Conservation (phyloP, 352 stramenopile genomes). For the Globisporangium spiculum region DNA sequence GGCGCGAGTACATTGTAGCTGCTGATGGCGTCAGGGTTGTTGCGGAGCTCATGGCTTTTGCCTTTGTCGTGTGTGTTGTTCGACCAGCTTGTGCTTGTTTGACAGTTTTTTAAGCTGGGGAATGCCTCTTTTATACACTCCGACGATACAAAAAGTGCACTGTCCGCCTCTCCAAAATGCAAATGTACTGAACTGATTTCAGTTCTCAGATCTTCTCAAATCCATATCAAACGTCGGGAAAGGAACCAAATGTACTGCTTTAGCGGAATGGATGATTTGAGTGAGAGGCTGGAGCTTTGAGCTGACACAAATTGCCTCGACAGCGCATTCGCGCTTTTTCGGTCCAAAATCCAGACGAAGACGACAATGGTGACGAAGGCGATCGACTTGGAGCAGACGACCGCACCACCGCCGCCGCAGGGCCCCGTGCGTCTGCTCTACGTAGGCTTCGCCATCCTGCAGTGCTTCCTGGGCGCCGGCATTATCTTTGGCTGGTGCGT, state of each 20-base stretch:
- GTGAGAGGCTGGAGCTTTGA: background rate
- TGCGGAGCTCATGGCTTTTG: background rate
- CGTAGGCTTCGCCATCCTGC: slow-evolving; percentile 53
- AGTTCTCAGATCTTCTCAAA: no score
- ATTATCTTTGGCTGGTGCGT: slow-evolving; percentile 65
- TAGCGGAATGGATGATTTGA: background rate
- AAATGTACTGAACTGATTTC: background rate
- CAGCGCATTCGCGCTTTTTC: slow-evolving; percentile 1
- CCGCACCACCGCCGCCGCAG: background rate
- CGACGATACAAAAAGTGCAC: background rate
- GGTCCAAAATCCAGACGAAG: background rate
- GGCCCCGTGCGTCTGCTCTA: slow-evolving; percentile 31
- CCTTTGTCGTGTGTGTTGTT: background rate
- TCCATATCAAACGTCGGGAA: no score
- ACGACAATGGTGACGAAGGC: background rate
- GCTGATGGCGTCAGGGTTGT: background rate
- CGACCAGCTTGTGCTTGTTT: background rate
- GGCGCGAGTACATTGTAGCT: background rate
- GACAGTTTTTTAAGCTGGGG: background rate
- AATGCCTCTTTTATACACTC: background rate
- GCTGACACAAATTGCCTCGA: background rate
- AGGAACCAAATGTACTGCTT: background rate
- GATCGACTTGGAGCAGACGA: background rate
- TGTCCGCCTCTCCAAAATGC: background rate
- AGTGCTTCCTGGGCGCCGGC: slow-evolving; percentile 58